Evolutionary conservation across 352 stramenopile genomes (phyloP).

Genomic region (Globisporangium orthogonon): DNA sequence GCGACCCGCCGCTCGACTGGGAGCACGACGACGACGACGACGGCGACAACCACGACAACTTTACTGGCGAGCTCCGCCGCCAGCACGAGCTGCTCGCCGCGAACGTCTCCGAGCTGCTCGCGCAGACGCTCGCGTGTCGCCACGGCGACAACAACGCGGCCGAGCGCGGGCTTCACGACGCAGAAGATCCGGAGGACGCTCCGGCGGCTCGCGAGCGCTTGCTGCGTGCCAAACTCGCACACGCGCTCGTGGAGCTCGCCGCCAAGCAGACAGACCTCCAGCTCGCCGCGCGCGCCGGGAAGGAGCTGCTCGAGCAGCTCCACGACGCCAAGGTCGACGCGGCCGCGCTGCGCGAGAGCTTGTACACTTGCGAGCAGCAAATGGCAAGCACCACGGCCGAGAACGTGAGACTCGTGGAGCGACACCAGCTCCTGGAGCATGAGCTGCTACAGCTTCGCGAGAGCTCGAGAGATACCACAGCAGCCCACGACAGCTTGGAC

Average conservation of each 20-base stretch:
- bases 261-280: slow-evolving; percentile 34
- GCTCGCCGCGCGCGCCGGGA: slow-evolving; percentile 44
- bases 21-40: background rate
- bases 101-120: slow-evolving; percentile 23
- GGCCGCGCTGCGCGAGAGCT: slow-evolving; percentile 16
- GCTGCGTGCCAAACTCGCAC: slow-evolving; percentile 29
- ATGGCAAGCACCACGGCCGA: slow-evolving; percentile 16
- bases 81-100: slow-evolving; percentile 16
- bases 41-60: slow-evolving; percentile 3
- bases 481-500: too few species aligned
- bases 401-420: slow-evolving; percentile 15
- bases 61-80: background rate
- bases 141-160: slow-evolving; percentile 18
- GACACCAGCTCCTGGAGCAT: slow-evolving; percentile 24
- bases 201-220: slow-evolving; percentile 15
- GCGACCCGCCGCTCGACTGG: background rate
- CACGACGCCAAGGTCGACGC: slow-evolving; percentile 19
- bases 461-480: background rate
- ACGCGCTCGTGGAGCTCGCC: slow-evolving; percentile 35
- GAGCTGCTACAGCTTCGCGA: slow-evolving; percentile 4
- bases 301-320: slow-evolving; percentile 39
- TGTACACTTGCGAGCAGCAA: slow-evolving; percentile 20
- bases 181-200: background rate
- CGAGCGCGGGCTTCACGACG: background rate
- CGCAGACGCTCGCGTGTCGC: slow-evolving; percentile 8